Evolutionary conservation across 2,329 filamentous ascomycete species (phyloP), one percentile per base, ranked within the genome.

Genomic region (Diaporthe nobilis): DNA sequence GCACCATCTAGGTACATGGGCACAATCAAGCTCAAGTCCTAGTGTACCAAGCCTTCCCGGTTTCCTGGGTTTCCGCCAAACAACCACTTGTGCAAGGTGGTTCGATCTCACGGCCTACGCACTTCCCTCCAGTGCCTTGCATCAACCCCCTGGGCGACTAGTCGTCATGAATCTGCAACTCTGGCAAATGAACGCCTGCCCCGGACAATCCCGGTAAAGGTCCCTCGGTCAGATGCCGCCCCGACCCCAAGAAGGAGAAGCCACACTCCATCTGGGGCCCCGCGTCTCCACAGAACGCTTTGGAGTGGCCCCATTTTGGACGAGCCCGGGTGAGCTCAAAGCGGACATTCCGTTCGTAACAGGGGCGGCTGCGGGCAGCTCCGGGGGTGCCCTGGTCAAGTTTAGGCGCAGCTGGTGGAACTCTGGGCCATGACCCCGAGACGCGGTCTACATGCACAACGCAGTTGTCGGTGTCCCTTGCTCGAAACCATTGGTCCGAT

Each of bases 211-310:
- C 61, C 61, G 42, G 44, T 8, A 7, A 17, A 34, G 20, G 5
- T 44, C n/a, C 20, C 61, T 67, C 61, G 61, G 61, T 67, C 42
- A 34, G 61, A 49, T 28, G 3, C 44, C 61, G 61, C 25, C 44
- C 44, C 13, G 28, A 20, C 61, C 42, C 61, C 15, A 28, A 34
- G 20, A 20, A 34, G 22, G 9, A 49, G 20, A 65, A 28, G 25
- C 34, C 42, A 49, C 13, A 10, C 55, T 28, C 39, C 37, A 39
- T 74, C 61, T 49, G 61, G 72, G 72, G 72, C 72, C 72, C 72
- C 61, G 72, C 72, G 72, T 65, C 57, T 22, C 71, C 71, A 47
- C 57, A 72, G 31, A 28, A 15, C 31, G 42, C 57, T 67, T 10
- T 17, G n/a, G 20, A 49, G 10, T 34, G 61, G 61, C 61, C 44